These are phyloP conservation scores for Eucalyptus polybractea DNA, from an alignment of 345 rosid genomes.

Conservation along the genomic window DNA sequence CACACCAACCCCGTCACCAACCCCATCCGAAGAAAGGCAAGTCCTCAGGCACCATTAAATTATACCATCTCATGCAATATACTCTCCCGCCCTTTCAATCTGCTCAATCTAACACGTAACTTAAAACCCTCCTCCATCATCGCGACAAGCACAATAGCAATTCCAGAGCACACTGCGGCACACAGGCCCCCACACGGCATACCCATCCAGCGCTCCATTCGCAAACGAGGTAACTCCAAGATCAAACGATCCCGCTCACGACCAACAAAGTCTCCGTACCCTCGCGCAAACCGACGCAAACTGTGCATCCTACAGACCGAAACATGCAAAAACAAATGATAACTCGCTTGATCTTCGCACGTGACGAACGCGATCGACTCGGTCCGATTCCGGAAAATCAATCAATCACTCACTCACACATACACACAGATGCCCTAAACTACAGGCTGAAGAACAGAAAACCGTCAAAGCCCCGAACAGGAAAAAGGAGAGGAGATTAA, in stretches of 20 bases:
- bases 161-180: neutral
- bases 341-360: neutral
- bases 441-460: neutral
- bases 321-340: neutral
- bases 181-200: neutral
- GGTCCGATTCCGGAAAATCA: neutral
- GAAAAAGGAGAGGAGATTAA: neutral
- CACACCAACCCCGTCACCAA: rapidly evolving
- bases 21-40: rapidly evolving
- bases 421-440: neutral
- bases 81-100: neutral
- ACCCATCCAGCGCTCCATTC: neutral
- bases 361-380: neutral
- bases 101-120: neutral
- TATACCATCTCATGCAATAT: rapidly evolving
- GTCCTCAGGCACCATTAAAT: neutral
- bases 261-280: neutral
- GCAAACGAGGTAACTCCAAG: neutral
- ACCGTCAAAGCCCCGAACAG: neutral
- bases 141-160: neutral
- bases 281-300: neutral
- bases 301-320: neutral
- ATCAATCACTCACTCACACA: neutral
- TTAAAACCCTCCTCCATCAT: neutral
- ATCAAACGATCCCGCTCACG: neutral